Percentiles rank a stretch among this genome's conserved stretches.
Evolutionary conservation across 2,329 filamentous ascomycete species (phyloP).

Genomic region (Huntiella bhutanensis): DNA sequence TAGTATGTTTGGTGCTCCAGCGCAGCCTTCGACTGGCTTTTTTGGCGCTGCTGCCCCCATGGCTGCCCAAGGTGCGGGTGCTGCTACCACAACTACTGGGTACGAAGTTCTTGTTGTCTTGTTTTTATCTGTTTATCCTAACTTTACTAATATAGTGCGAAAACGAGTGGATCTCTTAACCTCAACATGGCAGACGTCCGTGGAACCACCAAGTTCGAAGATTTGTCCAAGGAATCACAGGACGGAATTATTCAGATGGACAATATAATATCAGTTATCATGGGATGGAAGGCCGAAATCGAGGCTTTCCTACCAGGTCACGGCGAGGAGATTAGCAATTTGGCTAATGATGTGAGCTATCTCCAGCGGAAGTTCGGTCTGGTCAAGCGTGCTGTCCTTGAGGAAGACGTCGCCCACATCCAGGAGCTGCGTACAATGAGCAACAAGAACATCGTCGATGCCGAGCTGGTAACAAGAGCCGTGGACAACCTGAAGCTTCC

Average conservation of each 20-base stretch:
- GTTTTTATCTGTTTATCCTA: not conserved
- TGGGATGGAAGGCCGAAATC: slow-evolving; percentile 58
- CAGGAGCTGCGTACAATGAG: slow-evolving; percentile 39
- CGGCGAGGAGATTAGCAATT: slow-evolving; percentile 27
- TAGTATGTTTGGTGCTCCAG: slow-evolving; percentile 12
- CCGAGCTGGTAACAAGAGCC: slow-evolving; percentile 51
- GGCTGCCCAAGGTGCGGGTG: slow-evolving; percentile 3
- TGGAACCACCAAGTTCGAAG: slow-evolving; percentile 79
- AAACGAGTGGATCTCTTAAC: slow-evolving; percentile 43
- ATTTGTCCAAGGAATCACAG: slow-evolving; percentile 67
- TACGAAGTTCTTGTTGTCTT: not conserved
- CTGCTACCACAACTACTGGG: not conserved
- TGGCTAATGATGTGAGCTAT: slow-evolving; percentile 28
- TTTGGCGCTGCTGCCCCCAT: not conserved
- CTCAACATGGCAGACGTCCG: slow-evolving; percentile 64
- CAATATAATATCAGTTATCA: slow-evolving; percentile 60
- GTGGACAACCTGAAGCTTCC: slow-evolving; percentile 60
- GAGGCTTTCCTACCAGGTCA: slow-evolving; percentile 45
- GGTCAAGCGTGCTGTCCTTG: slow-evolving; percentile 24
- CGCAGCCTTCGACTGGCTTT: slow-evolving; percentile 5
- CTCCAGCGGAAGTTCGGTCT: slow-evolving; percentile 29
- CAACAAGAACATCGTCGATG: slow-evolving; percentile 48
- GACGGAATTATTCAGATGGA: slow-evolving; percentile 62
- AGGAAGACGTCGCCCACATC: slow-evolving; percentile 42
- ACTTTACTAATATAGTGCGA: slow-evolving; percentile 1